Evolutionary conservation across 306 rosid genomes (phyloP).

Genomic region (Medicago arabica): DNA sequence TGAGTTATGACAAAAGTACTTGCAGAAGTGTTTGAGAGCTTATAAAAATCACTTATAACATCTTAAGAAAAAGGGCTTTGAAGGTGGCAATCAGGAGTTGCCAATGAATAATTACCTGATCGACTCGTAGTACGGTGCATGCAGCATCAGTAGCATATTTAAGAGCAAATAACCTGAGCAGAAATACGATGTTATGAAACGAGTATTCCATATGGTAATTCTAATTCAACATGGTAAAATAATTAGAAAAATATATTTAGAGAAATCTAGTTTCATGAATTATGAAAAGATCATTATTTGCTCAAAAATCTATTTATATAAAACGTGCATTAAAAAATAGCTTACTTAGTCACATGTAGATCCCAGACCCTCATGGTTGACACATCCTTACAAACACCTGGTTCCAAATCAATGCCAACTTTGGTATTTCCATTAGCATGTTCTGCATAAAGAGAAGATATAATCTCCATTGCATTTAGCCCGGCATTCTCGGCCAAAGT

Average conservation of each 20-base stretch:
- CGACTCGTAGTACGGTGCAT: conserved; percentile 93
- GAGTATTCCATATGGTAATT: background rate
- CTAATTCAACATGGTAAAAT: background rate
- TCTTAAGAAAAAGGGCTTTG: background rate
- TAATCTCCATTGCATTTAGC: conserved; percentile 91
- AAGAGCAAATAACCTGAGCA: conserved; percentile 77
- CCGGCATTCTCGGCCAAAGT: conserved; percentile 98
- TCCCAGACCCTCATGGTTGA: conserved; percentile 75
- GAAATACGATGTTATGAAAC: conserved; percentile 23
- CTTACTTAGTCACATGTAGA: conserved; percentile 88
- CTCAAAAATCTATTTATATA: background rate
- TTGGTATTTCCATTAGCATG: conserved; percentile 92
- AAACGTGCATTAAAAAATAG: conserved; percentile 21
- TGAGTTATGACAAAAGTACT: no score
- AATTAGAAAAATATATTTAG: background rate
- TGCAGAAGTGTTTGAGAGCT: no score
- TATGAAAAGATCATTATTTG: conserved; percentile 11
- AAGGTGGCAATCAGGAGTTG: background rate
- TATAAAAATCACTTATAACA: no score
- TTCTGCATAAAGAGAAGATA: conserved; percentile 92
- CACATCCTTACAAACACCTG: conserved; percentile 79
- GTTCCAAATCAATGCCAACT: conserved; percentile 92
- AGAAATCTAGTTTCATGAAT: background rate
- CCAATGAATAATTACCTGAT: conserved; percentile 65
- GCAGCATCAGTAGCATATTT: conserved; percentile 95